Evolutionary conservation across 495 filamentous ascomycete species (phyloP).

Genomic region (Tuber indicum): DNA sequence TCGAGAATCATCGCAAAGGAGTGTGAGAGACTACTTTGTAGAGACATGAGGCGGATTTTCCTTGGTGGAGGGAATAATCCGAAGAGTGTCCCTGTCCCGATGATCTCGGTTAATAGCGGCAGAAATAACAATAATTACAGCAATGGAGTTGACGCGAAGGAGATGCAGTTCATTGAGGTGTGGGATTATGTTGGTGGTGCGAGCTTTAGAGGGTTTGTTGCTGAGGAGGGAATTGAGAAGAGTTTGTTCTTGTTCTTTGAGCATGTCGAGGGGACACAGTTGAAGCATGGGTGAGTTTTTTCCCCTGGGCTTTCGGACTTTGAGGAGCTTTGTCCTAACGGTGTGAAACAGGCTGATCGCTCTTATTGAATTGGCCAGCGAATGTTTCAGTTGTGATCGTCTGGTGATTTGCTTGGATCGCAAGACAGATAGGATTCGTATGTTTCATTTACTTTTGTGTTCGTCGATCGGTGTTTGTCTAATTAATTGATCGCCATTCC

Average conservation of each 20-base stretch:
- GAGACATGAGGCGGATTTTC: slow-evolving; percentile 83
- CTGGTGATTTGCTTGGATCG: slow-evolving; percentile 77
- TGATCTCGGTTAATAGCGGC: slow-evolving; percentile 54
- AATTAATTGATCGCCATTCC: slow-evolving; percentile 1
- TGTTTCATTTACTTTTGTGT: slow-evolving; percentile 12
- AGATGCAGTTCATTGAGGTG: slow-evolving; percentile 61
- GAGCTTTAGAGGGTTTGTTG: slow-evolving; percentile 77
- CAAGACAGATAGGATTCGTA: slow-evolving; percentile 48
- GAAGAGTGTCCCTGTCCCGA: slow-evolving; percentile 65
- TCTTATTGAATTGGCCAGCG: slow-evolving; percentile 76
- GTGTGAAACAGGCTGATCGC: slow-evolving; percentile 63
- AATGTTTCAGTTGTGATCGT: slow-evolving; percentile 64
- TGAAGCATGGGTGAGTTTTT: slow-evolving; percentile 81
- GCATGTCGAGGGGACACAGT: slow-evolving; percentile 59
- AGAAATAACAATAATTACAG: slow-evolving; percentile 40
- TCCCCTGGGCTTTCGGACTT: slow-evolving; percentile 7
- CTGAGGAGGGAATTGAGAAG: slow-evolving; percentile 56
- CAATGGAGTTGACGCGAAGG: slow-evolving; percentile 14
- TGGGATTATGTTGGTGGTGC: slow-evolving; percentile 82
- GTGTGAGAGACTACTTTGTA: slow-evolving; percentile 99
- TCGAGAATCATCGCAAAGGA: slow-evolving; percentile 92
- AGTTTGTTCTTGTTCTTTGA: slow-evolving; percentile 87
- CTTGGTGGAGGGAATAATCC: slow-evolving; percentile 79
- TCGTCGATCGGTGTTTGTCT: slow-evolving; percentile 15
- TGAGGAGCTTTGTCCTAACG: slow-evolving; percentile 20